Base-by-base conservation (phyloP, 176 grass and related monocot species). In the Hordeum vulgare region DNA sequence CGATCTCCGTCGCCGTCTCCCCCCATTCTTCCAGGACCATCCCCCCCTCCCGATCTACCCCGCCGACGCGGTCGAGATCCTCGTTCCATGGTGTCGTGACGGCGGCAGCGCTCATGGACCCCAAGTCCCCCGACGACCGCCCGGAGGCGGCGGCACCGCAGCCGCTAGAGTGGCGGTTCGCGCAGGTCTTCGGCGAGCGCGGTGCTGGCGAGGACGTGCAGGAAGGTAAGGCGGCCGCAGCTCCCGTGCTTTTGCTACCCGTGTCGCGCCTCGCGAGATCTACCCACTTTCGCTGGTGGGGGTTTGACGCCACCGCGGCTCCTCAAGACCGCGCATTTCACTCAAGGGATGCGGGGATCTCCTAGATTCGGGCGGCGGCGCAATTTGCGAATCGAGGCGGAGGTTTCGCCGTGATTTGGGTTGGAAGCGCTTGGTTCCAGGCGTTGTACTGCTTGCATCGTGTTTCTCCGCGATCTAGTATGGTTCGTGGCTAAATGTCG, bases 131-230 rank as follows among this genome's bases (percentile, higher is more conserved):
- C 36, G 81, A 80, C 65, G 80, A 84, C 66, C 75, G 57, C 34
- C 44, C 66, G 58, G 74, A 65, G 67, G 45, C 34, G 80, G 72
- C 79, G 11, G 71, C 29, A 11, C 12, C 37, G 35, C 88, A 84
- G 45, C 76, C 86, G 40, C 84, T 91, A 73, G 94, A 96, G 25
- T 96, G 94, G 94, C 81, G 86, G 53, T 96, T 96, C 81, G 91
- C 94, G 18, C 94, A 96, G 94, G 94, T 96, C 80, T 96, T 96
- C 75, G 94, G 94, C 87, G 94, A 96, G 83, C 91, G 94, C 70
- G 69, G 86, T 42, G 88, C 94, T 25, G 94, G 94, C 61, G 94
- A 96, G 79, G 94, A 96, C 75, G 88, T 96, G 71, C 94, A 91
- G 88, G 94, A 96, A 96, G 94, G 94, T 96, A 85, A 68, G 5